Evolutionary conservation across 192 early-diverging fungal species (phyloP), one percentile per base, ranked within the genome.

Genomic region (Coemansia sp.): DNA sequence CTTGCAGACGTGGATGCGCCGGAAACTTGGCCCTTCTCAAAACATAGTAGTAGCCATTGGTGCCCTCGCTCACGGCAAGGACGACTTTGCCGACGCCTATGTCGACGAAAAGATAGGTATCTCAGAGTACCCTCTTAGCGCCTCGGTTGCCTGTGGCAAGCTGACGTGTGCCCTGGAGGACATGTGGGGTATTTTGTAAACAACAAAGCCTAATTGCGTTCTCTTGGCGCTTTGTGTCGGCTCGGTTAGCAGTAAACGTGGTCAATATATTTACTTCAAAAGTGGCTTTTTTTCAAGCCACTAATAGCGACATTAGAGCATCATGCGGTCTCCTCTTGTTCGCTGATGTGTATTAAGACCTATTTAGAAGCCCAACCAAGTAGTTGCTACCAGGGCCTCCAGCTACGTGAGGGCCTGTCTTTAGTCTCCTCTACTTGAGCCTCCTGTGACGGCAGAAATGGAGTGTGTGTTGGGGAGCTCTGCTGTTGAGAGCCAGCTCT

Each of bases 61-160:
- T 33, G 94, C 97, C 6, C 90, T 99, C 89, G 93, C 97, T 23
- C 97, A 96, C 70, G 97, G 97, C 34, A 82, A 84, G 42, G 97
- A 99, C 68, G 86, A 94, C 77, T 98, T 95, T 88, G 96, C 94
- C 8, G 96, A 98, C 70, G 83, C 88, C 20, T 93, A 95, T 73
- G 91, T 97, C 25, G 95, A 99, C 76, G 94, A 96, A 66, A 99
- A 98, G 84, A 94, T 99, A 61, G 92, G 94, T 43, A 90, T 99
- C 33, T 95, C 93, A 2, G 94, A 98, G 75, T 99, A 97, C 77
- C 92, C 96, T 6, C 83, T 99, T 41, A 95, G 93, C 35, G 97
- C 97, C 14, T 92, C 93, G 2, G 95, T 97, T n/a, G 95, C 97
- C 0, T 97, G 95, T 68, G 92, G 93, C 39, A 99, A 98, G 84